A percentile compares a stretch with the other conserved stretches of the same genome.
Conservation (phyloP, 345 rosid species). For the Eucalyptus erythrocorys region DNA sequence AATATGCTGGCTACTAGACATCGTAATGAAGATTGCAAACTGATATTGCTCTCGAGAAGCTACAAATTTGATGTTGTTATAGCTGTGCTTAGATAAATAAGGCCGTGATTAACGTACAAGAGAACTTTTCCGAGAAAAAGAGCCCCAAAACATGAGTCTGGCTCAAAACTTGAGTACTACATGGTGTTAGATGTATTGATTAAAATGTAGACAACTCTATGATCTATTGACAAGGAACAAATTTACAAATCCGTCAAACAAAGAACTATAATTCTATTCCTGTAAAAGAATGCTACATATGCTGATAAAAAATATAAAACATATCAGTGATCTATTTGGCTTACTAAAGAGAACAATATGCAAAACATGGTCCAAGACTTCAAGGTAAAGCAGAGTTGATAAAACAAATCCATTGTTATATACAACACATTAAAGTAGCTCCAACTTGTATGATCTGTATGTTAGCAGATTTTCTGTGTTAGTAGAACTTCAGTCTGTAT, state of each 20-base stretch:
- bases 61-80: background rate
- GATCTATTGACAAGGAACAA: background rate
- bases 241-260: background rate
- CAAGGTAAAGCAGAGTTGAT: background rate
- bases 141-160: background rate
- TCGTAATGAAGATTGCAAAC: background rate
- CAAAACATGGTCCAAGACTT: background rate
- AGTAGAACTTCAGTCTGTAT: background rate
- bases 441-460: background rate
- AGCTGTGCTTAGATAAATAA: background rate
- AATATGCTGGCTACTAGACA: background rate
- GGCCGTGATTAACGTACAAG: background rate
- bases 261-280: background rate
- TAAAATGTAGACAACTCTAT: background rate
- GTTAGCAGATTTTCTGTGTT: background rate
- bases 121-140: background rate
- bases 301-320: background rate
- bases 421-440: background rate
- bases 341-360: background rate
- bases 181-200: background rate
- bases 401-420: background rate
- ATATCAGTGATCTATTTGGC: background rate
- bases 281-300: background rate
- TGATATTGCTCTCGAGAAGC: background rate
- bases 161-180: background rate